Evolutionary conservation across 2,329 filamentous ascomycete genomes (phyloP), one percentile per base, ranked within the genome.

Genomic region (Pseudogymnoascus sp.): DNA sequence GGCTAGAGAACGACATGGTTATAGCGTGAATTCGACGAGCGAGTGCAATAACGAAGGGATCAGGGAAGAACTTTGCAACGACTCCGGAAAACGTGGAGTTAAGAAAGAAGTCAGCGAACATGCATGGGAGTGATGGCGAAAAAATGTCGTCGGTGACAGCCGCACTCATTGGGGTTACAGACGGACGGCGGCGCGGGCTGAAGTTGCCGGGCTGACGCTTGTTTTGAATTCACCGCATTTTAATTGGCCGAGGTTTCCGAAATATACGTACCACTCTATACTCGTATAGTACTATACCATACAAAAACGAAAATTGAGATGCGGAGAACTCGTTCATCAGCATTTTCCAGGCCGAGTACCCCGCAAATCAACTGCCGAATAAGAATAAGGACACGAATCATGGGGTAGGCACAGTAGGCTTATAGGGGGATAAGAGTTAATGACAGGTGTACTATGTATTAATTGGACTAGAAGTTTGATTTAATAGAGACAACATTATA

Each of bases 1-100:
- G 81, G 68, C 80, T 84, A 38, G 83, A 86, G 74, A 86, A 86
- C 34, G 83, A 86, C 83, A 86, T 86, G 62, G 59, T 70, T 60
- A 48, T 30, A 60, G 26, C 19, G 41, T 9, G 41, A 39, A 59
- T 37, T n/a, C 35, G 55, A 35, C 55, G 30, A 26, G 30, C 9
- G 19, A 34, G 30, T 57, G 55, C 35, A 19, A 38, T n/a, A 37
- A 21, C 38, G 30, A 34, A 57, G 28, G 30, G 8, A 38, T 34
- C 55, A n/a, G 55, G 18, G 26, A 57, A 38, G 21, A 37, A 35
- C 30, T 35, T 34, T 38, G 55, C 30, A 57, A 57, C 5, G 30
- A 52, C 41, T 52, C 41, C 23, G 13, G 41, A 52, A 52, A 52
- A n/a, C 8, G 41, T 52, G 23, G 41, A 30, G 23, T 52, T 52